These are phyloP conservation scores for Glycine latifolia DNA, from an alignment of 306 rosid genomes.

Conservation along the genomic window DNA sequence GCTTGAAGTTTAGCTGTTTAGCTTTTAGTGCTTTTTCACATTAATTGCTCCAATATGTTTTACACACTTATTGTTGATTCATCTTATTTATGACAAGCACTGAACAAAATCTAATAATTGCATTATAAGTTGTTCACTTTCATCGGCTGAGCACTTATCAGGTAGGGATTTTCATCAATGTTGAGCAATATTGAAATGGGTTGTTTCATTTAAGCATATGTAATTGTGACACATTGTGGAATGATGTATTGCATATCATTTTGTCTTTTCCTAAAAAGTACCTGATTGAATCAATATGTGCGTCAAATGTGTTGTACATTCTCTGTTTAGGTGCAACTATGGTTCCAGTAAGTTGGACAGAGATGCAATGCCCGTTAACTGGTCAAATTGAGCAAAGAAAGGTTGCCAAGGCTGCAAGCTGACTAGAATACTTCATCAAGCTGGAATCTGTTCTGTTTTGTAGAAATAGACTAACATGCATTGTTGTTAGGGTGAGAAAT, in stretches of 20 bases:
- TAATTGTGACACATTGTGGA: background rate
- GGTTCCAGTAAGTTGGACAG: conserved; percentile 94
- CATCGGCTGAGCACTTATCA: conserved; percentile 26
- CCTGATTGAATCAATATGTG: background rate
- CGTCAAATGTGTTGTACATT: conserved; percentile 40
- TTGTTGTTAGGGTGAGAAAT: conserved; percentile 36
- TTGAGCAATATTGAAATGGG: conserved; percentile 1
- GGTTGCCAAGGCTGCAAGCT: conserved; percentile 85
- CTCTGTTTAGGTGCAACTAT: conserved; percentile 69
- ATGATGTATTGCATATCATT: conserved; percentile 2
- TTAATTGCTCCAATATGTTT: conserved; percentile 14
- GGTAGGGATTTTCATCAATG: conserved; percentile 25
- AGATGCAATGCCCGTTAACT: conserved; percentile 88
- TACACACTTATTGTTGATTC: conserved; percentile 6
- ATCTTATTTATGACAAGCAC: background rate
- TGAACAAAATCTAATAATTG: conserved; percentile 7
- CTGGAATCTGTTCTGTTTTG: conserved; percentile 24
- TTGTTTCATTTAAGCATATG: conserved; percentile 23
- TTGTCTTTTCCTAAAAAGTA: background rate
- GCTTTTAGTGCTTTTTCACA: conserved; percentile 16
- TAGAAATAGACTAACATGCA: conserved; percentile 49
- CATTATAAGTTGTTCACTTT: conserved; percentile 12
- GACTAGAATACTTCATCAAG: conserved; percentile 42
- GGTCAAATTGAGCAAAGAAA: conserved; percentile 90
- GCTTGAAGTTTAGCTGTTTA: conserved; percentile 11